Evolutionary conservation across 768 basidiomycete species (phyloP).

Genomic region (Lyophyllum semitale): DNA sequence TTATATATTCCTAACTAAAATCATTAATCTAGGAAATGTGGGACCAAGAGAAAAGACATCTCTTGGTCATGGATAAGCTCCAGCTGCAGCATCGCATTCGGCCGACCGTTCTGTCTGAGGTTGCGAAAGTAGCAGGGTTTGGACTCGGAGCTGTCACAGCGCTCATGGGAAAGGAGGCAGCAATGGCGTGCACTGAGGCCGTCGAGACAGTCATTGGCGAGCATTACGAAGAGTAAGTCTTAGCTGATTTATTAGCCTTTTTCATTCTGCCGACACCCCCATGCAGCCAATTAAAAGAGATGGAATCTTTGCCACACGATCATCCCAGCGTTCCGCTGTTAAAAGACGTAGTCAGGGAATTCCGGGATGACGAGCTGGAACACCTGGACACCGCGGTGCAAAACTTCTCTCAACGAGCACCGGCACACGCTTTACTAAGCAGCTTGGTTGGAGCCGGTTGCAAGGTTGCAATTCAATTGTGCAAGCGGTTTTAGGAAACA

Average conservation of each 20-base stretch:
- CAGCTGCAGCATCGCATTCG: constrained; percentile 82
- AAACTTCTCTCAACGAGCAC: constrained; percentile 85
- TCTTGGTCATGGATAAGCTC: constrained; percentile 82
- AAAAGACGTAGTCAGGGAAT: constrained; percentile 72
- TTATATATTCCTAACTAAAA: neutral
- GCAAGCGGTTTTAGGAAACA: constrained; percentile 66
- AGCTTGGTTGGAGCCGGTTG: constrained; percentile 85
- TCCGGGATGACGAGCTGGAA: constrained; percentile 93
- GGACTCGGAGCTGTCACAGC: constrained; percentile 86
- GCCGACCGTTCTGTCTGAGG: constrained; percentile 80
- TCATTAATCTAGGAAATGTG: constrained; percentile 82
- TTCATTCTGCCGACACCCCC: constrained; percentile 9
- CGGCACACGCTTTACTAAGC: constrained; percentile 88
- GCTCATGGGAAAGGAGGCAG: constrained; percentile 87
- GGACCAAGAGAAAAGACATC: constrained; percentile 93
- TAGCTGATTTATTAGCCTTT: neutral
- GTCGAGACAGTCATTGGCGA: constrained; percentile 98
- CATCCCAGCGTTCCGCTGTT: constrained; percentile 83
- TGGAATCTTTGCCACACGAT: constrained; percentile 59
- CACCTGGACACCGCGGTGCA: constrained; percentile 91
- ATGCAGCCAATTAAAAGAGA: constrained; percentile 78
- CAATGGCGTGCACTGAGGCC: constrained; percentile 98
- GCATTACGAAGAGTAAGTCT: constrained; percentile 93
- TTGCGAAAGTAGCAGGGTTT: constrained; percentile 87
- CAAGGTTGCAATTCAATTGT: constrained; percentile 86